Conservation (phyloP, 2,329 filamentous ascomycete species). For the Aspergillus bombycis region DNA sequence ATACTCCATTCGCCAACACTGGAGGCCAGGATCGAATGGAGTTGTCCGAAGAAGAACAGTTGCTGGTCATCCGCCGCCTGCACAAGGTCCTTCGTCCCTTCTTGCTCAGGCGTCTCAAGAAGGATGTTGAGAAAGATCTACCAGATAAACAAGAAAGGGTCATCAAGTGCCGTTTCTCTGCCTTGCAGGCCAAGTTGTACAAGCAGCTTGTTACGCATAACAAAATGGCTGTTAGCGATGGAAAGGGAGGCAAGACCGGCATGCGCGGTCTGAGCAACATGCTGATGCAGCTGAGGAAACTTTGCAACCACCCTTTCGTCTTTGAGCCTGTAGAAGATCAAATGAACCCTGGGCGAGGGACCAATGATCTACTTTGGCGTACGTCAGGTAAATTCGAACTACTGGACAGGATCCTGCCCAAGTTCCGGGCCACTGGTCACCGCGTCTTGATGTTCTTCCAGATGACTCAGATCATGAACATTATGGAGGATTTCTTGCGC, state of each 20-base stretch:
- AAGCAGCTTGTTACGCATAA: conserved; percentile 97
- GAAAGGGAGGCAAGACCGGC: conserved; percentile 91
- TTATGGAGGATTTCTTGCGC: conserved; percentile 97
- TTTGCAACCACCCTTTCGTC: conserved; percentile 98
- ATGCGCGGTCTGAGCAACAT: conserved; percentile 97
- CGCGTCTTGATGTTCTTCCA: conserved; percentile 99
- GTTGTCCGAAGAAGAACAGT: conserved; percentile 97
- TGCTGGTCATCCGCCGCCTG: conserved; percentile 95
- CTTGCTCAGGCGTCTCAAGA: conserved; percentile 96
- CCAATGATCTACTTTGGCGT: conserved; percentile 93
- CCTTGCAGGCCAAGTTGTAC: conserved; percentile 89
- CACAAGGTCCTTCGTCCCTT: conserved; percentile 98
- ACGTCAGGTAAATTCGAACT: conserved; percentile 97
- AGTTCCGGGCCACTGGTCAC: conserved; percentile 89
- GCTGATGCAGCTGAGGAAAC: conserved; percentile 98
- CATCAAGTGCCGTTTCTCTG: conserved; percentile 98
- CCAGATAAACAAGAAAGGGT: conserved; percentile 99
- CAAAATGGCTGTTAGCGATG: conserved; percentile 90
- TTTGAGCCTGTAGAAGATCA: conserved; percentile 98
- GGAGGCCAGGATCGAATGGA: conserved; percentile 99
- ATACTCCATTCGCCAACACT: conserved; percentile 97
- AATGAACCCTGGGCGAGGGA: conserved; percentile 87
- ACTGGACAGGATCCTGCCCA: conserved; percentile 86
- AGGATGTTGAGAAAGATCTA: conserved; percentile 98
- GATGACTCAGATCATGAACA: conserved; percentile 99